Conservation (phyloP, 2,329 filamentous ascomycete genomes). For the Monilinia laxa region DNA sequence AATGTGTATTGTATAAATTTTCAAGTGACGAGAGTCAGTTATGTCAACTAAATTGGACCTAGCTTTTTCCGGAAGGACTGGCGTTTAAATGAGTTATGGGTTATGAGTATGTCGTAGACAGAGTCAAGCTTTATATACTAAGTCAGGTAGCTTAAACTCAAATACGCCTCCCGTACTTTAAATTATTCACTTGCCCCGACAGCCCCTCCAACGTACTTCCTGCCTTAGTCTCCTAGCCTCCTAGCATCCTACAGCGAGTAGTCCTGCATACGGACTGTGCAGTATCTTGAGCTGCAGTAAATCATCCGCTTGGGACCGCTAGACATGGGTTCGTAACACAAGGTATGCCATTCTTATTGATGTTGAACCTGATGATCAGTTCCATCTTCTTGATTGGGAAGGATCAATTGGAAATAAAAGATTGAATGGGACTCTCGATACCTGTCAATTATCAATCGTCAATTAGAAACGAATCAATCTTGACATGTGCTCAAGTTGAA, state of each 20-base stretch:
- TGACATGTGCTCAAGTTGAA: constrained; percentile 5
- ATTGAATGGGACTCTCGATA: background rate
- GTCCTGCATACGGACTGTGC: background rate
- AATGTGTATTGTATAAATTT: background rate
- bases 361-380: constrained; percentile 8
- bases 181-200: background rate
- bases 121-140: constrained; percentile 7
- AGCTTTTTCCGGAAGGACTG: background rate
- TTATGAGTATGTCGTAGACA: background rate
- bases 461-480: background rate
- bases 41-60: background rate
- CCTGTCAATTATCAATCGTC: background rate
- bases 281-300: constrained; percentile 3
- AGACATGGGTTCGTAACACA: background rate
- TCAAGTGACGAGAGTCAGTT: background rate
- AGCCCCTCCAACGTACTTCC: background rate
- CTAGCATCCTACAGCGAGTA: too few relatives aligned
- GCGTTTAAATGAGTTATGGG: background rate
- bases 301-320: background rate
- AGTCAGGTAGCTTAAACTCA: background rate
- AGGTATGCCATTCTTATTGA: background rate
- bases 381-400: background rate
- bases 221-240: too few relatives aligned
- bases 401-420: background rate
- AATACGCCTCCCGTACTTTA: background rate